Evolutionary conservation across 768 basidiomycete genomes (phyloP).

Genomic region (Pholiota molesta): DNA sequence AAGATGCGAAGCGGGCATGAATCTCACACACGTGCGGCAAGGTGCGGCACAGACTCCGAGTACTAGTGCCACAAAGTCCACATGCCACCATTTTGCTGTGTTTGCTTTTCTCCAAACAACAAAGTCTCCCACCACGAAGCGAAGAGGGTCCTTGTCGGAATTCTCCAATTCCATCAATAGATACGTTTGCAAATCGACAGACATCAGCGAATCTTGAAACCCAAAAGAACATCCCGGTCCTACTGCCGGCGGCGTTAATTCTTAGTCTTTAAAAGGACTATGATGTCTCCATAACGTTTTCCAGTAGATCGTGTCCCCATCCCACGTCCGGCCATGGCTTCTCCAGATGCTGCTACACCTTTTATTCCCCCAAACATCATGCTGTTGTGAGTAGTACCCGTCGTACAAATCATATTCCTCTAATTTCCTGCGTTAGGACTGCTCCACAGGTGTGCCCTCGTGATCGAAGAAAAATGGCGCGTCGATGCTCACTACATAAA

Average conservation of each 20-base stretch:
- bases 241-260: not conserved
- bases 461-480: not conserved
- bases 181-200: not conserved
- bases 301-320: not conserved
- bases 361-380: constrained; percentile 10
- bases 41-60: not conserved
- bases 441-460: constrained; percentile 4
- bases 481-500: not conserved
- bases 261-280: not conserved
- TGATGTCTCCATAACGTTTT: not conserved
- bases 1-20: not conserved
- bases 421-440: constrained; percentile 3
- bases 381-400: constrained; percentile 1
- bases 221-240: not conserved
- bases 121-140: not conserved
- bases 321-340: constrained; percentile 4
- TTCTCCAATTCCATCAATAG: not conserved
- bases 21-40: no score
- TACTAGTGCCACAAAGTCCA: not conserved
- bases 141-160: not conserved
- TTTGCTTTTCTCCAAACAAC: constrained; percentile 1
- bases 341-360: not conserved
- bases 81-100: not conserved
- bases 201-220: not conserved
- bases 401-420: not conserved